A percentile compares a stretch with the other conserved stretches of the same genome.
Conservation (phyloP, 2,329 filamentous ascomycete species). For the Raffaelea ambrosiae region DNA sequence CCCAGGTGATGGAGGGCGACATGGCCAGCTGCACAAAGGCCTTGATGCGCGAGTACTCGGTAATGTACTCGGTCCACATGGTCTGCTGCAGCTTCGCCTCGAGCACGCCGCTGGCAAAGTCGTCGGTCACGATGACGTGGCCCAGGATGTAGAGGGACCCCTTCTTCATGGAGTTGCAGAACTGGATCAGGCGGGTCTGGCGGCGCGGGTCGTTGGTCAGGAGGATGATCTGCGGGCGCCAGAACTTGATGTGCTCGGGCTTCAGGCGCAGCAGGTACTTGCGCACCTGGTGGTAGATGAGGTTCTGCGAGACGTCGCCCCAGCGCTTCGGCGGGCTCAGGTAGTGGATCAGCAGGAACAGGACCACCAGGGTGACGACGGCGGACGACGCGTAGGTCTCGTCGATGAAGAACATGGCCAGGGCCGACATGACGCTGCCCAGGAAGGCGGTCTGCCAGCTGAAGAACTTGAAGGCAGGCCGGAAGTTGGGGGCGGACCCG, state of each 20-base stretch:
- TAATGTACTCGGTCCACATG: conserved; percentile 77
- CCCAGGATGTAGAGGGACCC: conserved; percentile 77
- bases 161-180: conserved; percentile 88
- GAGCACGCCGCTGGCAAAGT: conserved; percentile 69
- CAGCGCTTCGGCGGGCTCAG: conserved; percentile 77
- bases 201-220: conserved; percentile 75
- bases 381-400: conserved; percentile 70
- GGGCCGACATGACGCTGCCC: conserved; percentile 67
- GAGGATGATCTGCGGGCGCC: conserved; percentile 79
- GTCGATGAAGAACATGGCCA: conserved; percentile 86
- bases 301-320: conserved; percentile 82
- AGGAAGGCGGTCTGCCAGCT: conserved; percentile 73
- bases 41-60: conserved; percentile 75
- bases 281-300: conserved; percentile 79
- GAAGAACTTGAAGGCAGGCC: conserved; percentile 83
- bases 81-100: conserved; percentile 75
- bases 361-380: conserved; percentile 61
- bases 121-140: conserved; percentile 78
- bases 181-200: conserved; percentile 77
- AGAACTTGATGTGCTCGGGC: conserved; percentile 89
- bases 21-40: conserved; percentile 83
- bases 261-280: conserved; percentile 79
- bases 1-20: conserved; percentile 77
- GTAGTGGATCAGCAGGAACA: conserved; percentile 82
- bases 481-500: conserved; percentile 79